Conservation (phyloP, 2,329 filamentous ascomycete species). For the Fusarium bactridioides region DNA sequence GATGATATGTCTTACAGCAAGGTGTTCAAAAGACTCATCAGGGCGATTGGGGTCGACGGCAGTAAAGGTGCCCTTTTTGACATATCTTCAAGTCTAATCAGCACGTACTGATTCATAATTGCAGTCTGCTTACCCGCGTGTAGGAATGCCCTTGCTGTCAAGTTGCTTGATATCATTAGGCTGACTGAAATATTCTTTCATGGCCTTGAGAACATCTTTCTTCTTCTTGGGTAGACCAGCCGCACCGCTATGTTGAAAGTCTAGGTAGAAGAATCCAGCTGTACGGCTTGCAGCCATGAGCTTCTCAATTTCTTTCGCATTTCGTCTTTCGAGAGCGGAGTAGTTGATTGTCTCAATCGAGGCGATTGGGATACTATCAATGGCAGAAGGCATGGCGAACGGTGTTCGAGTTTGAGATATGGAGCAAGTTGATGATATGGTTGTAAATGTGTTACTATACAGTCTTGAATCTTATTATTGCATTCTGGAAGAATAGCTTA, state of each 20-base stretch:
- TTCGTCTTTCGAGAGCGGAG: neutral
- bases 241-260: neutral
- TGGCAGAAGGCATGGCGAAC: neutral
- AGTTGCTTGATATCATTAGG: neutral
- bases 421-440: neutral
- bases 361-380: no score
- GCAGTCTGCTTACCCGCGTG: neutral
- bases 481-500: neutral
- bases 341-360: neutral
- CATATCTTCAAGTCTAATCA: neutral
- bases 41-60: neutral
- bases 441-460: neutral
- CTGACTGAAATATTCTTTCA: neutral
- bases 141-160: neutral
- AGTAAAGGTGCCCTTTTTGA: neutral
- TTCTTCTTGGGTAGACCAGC: neutral
- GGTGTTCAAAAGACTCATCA: neutral
- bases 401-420: neutral
- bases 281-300: neutral
- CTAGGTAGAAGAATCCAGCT: neutral
- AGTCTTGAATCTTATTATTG: no score
- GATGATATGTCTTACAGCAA: neutral
- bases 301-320: neutral
- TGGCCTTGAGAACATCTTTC: neutral
- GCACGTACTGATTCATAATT: fast-evolving